phyloP scores from a whole-genome alignment of 495 filamentous ascomycete species.

The Symbiotaphrina buchneri region DNA sequence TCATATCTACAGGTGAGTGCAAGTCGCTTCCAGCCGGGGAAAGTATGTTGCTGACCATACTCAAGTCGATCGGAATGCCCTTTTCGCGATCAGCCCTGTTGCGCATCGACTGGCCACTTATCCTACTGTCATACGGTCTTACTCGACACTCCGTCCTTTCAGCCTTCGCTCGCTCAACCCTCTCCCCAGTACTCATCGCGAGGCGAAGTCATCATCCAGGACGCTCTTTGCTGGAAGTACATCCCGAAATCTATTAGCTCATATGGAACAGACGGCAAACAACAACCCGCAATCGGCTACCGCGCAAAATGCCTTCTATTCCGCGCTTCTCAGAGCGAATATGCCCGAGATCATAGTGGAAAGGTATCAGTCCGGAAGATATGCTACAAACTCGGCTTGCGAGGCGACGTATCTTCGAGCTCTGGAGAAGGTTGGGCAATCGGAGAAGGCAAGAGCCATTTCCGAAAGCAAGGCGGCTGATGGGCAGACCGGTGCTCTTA shows the following conservation, averaged over 20 bases:
- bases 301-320: conserved; percentile 83
- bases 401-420: conserved; percentile 57
- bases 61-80: not conserved
- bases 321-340: conserved; percentile 69
- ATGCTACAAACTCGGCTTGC: conserved; percentile 50
- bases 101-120: not conserved
- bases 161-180: conserved; percentile 1
- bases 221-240: conserved; percentile 19
- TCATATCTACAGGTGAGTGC: not conserved
- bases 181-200: not conserved
- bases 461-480: conserved; percentile 9
- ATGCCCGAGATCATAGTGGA: conserved; percentile 85
- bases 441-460: conserved; percentile 19
- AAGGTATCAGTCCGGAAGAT: conserved; percentile 64
- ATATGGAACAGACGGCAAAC: conserved; percentile 74
- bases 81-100: conserved; percentile 1
- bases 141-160: conserved; percentile 6
- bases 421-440: conserved; percentile 37
- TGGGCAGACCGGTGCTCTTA: conserved; percentile 14
- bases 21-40: not conserved
- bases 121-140: not conserved
- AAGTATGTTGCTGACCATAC: not conserved
- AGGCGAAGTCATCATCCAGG: conserved; percentile 2
- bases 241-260: conserved; percentile 35
- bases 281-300: conserved; percentile 68